A percentile compares a stretch with the other conserved stretches of the same genome.
Evolutionary conservation across 2,329 filamentous ascomycete species (phyloP).

Genomic region (Aspergillus melleus): DNA sequence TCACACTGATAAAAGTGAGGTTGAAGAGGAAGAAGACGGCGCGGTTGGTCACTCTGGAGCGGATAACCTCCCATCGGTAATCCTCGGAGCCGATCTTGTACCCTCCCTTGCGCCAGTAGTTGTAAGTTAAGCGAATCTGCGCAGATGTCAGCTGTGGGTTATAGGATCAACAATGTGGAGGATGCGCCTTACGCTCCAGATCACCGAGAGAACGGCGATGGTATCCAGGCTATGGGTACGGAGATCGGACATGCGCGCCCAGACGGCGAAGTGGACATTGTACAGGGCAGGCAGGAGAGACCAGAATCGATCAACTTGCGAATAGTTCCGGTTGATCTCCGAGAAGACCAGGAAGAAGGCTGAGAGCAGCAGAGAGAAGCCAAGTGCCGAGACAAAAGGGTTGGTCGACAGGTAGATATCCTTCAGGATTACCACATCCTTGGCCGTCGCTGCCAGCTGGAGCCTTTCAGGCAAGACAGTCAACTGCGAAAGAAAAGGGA

Average conservation of each 20-base stretch:
- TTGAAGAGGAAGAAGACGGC: slow-evolving; percentile 85
- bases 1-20: slow-evolving; percentile 80
- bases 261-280: slow-evolving; percentile 79
- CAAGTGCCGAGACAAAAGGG: slow-evolving; percentile 74
- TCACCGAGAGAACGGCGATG: slow-evolving; percentile 65
- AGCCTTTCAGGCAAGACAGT: slow-evolving; percentile 67
- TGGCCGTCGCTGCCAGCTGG: slow-evolving; percentile 59
- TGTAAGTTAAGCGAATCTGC: slow-evolving; percentile 81
- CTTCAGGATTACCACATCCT: slow-evolving; percentile 62
- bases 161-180: neutral
- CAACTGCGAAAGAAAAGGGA: slow-evolving; percentile 71
- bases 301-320: slow-evolving; percentile 94
- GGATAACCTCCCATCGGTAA: slow-evolving; percentile 85
- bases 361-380: slow-evolving; percentile 69
- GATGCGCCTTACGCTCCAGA: slow-evolving; percentile 72
- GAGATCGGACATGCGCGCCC: slow-evolving; percentile 74
- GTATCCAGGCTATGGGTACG: slow-evolving; percentile 71
- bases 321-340: slow-evolving; percentile 90
- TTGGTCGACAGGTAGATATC: slow-evolving; percentile 82
- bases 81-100: slow-evolving; percentile 89
- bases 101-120: slow-evolving; percentile 95
- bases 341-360: slow-evolving; percentile 72
- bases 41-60: slow-evolving; percentile 65
- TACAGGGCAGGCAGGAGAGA: slow-evolving; percentile 85
- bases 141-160: slow-evolving; percentile 19